Evolutionary conservation across 75 land plant genomes (phyloP).

Genomic region (Cupressus sempervirens): DNA sequence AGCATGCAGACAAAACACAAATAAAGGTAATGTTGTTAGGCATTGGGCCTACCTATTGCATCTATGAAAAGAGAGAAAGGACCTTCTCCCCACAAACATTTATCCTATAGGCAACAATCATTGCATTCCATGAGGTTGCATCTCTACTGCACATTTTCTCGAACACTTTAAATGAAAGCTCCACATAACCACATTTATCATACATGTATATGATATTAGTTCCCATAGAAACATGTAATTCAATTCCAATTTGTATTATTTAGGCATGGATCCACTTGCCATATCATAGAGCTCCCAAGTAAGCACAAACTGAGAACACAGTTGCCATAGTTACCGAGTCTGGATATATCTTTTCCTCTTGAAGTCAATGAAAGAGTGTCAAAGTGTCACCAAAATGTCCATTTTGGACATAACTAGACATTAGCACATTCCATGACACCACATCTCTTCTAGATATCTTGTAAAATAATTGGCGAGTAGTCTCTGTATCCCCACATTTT

Average conservation of each 20-base stretch:
- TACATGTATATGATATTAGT: conserved; percentile 23
- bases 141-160: background rate
- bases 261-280: conserved; percentile 20
- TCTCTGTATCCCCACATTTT: conserved; percentile 30
- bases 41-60: conserved; percentile 21
- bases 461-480: conserved; percentile 10
- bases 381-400: conserved; percentile 5
- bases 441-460: conserved; percentile 14
- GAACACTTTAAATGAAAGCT: no score
- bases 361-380: conserved; percentile 17
- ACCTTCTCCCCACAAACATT: background rate
- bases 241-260: conserved; percentile 8
- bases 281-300: conserved; percentile 11
- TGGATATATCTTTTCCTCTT: conserved; percentile 8
- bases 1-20: conserved; percentile 21
- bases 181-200: no score
- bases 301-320: conserved; percentile 18
- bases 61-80: conserved; percentile 8
- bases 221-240: conserved; percentile 16
- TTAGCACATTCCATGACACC: conserved; percentile 32
- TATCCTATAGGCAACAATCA: background rate
- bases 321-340: conserved; percentile 9
- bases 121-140: conserved; percentile 2
- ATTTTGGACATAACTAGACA: conserved; percentile 12
- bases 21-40: conserved; percentile 23